Evolutionary conservation across 23 red algal species (phyloP).

Genomic region (Gracilaria gracilis): DNA sequence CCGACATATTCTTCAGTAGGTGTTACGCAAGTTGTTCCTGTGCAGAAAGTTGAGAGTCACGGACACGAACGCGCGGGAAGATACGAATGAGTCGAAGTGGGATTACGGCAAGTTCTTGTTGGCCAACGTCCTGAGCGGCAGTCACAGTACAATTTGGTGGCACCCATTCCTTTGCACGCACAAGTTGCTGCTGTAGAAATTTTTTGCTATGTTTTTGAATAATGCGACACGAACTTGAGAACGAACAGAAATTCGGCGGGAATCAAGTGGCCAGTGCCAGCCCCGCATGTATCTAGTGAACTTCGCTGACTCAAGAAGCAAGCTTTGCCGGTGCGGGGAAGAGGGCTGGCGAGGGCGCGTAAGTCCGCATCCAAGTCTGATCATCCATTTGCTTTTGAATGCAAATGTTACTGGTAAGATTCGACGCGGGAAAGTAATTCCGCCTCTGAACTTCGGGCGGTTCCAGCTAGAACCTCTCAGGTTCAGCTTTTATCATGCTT

Average conservation of each 20-base stretch:
- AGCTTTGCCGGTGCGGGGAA: too few species aligned
- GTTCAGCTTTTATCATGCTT: slow-evolving; percentile 26
- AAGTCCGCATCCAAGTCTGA: not conserved
- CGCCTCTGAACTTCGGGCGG: not conserved
- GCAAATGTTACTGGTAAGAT: not conserved
- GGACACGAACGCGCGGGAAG: not conserved
- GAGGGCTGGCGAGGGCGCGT: too few species aligned
- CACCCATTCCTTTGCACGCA: not conserved
- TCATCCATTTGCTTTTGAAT: not conserved
- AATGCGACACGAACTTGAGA: not conserved
- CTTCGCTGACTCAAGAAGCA: too few species aligned
- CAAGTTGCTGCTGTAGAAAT: not conserved
- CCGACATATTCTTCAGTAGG: slow-evolving; percentile 25
- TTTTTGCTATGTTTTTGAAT: not conserved
- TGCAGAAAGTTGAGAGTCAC: not conserved
- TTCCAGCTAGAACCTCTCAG: not conserved
- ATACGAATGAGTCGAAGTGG: too few species aligned
- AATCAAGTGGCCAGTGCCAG: too few species aligned
- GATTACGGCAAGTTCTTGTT: too few species aligned
- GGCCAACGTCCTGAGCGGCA: too few species aligned
- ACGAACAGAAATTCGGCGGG: too few species aligned
- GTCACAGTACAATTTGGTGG: not conserved
- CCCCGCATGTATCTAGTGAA: too few species aligned
- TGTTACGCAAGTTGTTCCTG: not conserved
- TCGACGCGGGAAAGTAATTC: not conserved